Evolutionary conservation across 2,329 filamentous ascomycete species (phyloP), one percentile per base, ranked within the genome.

Genomic region (Cryphonectria parasitica): DNA sequence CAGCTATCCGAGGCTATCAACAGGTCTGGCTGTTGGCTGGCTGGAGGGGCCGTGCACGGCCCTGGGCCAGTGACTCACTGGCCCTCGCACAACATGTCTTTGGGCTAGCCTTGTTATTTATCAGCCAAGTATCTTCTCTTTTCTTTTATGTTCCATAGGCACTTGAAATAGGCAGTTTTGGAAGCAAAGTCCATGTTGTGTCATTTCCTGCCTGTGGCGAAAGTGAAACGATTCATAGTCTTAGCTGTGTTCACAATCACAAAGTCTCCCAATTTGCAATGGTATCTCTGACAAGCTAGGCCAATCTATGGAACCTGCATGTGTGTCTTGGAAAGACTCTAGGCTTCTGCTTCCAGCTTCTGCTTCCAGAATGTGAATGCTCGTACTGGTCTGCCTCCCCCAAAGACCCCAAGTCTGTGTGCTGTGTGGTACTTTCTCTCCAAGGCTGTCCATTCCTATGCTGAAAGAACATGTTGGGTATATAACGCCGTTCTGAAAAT

Each of bases 401-500:
- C 13, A 31, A 61, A 15, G 36, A 61, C 11, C 39, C 19, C 36
- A 4, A 34, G 4, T 34, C 13, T 34, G 52, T 39, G 17, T n/a
- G 58, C 34, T 34, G 19, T 39, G 31, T 31, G 17, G 22, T 25
- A 13, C 15, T 7, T 39, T 11, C 31, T 39, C 31, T 36, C 58
- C 34, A 19, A 3, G 3, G 34, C 34, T 61, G 22, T 61, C 34
- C 31, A 61, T 22, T n/a, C 11, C 28, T 34, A 34, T 68, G 58
- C 19, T 58, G 34, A 17, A 54, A 34, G 25, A 17, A 34, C 25
- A 8, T 65, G 62, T 17, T 45, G 67, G 67, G 67, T 69, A 69
- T 69, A 69, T 54, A 69, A 66, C 62, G 67, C 67, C 62, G 45
- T 36, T 69, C 36, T 69, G 64, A 69, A 66, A 61, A 56, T 69